A percentile compares a stretch with the other conserved stretches of the same genome.
Evolutionary conservation across 352 stramenopile genomes (phyloP).

Genomic region (Globisporangium cystogenes): DNA sequence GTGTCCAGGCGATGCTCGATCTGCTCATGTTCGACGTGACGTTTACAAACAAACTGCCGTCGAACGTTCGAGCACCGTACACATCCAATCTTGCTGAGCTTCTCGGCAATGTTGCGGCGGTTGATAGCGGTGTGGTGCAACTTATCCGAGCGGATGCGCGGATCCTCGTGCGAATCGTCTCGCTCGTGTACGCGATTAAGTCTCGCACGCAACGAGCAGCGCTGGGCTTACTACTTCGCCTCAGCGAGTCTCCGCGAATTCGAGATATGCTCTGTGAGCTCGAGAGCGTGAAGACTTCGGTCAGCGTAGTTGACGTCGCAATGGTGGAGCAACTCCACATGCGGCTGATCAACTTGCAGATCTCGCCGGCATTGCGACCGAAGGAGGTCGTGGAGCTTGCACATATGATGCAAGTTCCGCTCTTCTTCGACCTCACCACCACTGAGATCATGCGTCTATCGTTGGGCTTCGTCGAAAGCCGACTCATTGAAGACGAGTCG

Average conservation of each 20-base stretch:
- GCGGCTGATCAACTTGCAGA: background rate
- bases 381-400: slow-evolving; percentile 14
- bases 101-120: background rate
- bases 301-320: background rate
- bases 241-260: slow-evolving; percentile 6
- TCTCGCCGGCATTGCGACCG: slow-evolving; percentile 13
- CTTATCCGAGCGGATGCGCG: slow-evolving; percentile 12
- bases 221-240: slow-evolving; percentile 17
- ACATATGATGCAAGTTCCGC: slow-evolving; percentile 19
- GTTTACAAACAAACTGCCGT: background rate
- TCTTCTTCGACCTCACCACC: slow-evolving; percentile 22
- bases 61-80: background rate
- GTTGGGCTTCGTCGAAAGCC: slow-evolving; percentile 17
- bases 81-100: background rate
- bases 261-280: slow-evolving; percentile 9
- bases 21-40: slow-evolving; percentile 2
- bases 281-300: background rate
- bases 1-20: slow-evolving; percentile 6
- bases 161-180: slow-evolving; percentile 19
- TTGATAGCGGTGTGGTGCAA: background rate
- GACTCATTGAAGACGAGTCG: slow-evolving; percentile 8
- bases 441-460: slow-evolving; percentile 22
- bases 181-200: slow-evolving; percentile 17
- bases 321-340: slow-evolving; percentile 3
- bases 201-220: slow-evolving; percentile 17